Percentiles rank a stretch among this genome's conserved stretches.
These are phyloP conservation scores for Cordyceps fumosorosea DNA, from an alignment of 2,329 filamentous ascomycete genomes.

Conservation along the genomic window DNA sequence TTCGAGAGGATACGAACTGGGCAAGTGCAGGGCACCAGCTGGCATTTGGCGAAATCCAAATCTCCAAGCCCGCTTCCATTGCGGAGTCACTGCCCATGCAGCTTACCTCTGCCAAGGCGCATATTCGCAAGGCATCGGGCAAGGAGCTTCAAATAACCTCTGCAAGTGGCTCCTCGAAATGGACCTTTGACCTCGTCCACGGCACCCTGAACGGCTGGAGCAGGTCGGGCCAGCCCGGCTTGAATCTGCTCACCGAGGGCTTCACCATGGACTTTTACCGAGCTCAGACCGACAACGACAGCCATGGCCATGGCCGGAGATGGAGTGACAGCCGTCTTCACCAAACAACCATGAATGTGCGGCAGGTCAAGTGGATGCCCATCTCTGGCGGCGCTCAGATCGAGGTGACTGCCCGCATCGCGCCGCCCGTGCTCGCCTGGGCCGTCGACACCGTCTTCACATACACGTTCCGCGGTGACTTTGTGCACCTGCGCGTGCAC, in stretches of 20 bases:
- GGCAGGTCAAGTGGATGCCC: slow-evolving; percentile 27
- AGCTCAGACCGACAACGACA: slow-evolving; percentile 60
- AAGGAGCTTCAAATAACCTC: slow-evolving; percentile 28
- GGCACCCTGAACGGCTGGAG: slow-evolving; percentile 38
- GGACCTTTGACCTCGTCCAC: slow-evolving; percentile 37
- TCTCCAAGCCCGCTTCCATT: slow-evolving; percentile 29
- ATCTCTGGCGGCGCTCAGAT: slow-evolving; percentile 31
- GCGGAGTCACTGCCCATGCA: slow-evolving; percentile 16
- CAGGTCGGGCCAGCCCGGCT: slow-evolving; percentile 21
- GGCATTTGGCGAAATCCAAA: slow-evolving; percentile 41
- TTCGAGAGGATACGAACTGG: slow-evolving; percentile 43
- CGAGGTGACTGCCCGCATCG: slow-evolving; percentile 45
- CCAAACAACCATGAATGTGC: slow-evolving; percentile 38
- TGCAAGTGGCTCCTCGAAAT: slow-evolving; percentile 29
- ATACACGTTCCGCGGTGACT: slow-evolving; percentile 47
- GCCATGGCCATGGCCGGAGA: slow-evolving; percentile 47
- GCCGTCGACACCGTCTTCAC: slow-evolving; percentile 41
- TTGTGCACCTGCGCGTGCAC: slow-evolving; percentile 43
- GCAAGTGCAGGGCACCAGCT: slow-evolving; percentile 43
- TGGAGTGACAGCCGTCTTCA: slow-evolving; percentile 46
- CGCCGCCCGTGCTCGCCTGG: slow-evolving; percentile 60
- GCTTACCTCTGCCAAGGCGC: slow-evolving; percentile 18
- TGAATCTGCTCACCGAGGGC: slow-evolving; percentile 39
- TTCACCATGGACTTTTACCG: slow-evolving; percentile 53
- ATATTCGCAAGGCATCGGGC: slow-evolving; percentile 16